phyloP scores from a whole-genome alignment of 1,284 basidiomycete genomes.

The Ustilago trichophora region DNA sequence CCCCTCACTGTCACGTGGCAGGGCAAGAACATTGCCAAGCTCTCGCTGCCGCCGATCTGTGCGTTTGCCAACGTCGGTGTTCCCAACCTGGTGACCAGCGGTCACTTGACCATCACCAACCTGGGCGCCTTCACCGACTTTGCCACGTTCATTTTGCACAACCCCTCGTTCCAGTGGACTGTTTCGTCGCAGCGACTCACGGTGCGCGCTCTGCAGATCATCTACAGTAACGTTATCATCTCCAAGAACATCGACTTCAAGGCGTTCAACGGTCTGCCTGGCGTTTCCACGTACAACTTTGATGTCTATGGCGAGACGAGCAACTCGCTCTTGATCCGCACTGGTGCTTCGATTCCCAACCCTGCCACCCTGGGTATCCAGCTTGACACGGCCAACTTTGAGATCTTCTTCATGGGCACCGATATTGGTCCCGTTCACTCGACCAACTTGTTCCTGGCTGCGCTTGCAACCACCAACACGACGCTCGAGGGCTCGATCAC shows the following conservation, averaged over 20 bases:
- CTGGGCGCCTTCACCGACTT: slow-evolving; percentile 73
- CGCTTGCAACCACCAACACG: slow-evolving; percentile 70
- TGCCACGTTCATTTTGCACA: slow-evolving; percentile 75
- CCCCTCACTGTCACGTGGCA: slow-evolving; percentile 74
- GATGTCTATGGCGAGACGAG: slow-evolving; percentile 71
- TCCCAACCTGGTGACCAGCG: slow-evolving; percentile 72
- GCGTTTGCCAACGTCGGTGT: slow-evolving; percentile 76
- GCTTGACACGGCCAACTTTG: slow-evolving; percentile 76
- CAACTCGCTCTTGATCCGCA: slow-evolving; percentile 77
- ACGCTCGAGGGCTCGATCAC: slow-evolving; percentile 75
- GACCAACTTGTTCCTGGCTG: slow-evolving; percentile 71
- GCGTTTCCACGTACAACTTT: slow-evolving; percentile 75
- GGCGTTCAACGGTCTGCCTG: slow-evolving; percentile 76
- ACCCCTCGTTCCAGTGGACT: slow-evolving; percentile 76
- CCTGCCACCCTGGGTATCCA: slow-evolving; percentile 77
- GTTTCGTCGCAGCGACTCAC: slow-evolving; percentile 75
- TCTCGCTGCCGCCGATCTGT: slow-evolving; percentile 76
- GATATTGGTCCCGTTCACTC: slow-evolving; percentile 69
- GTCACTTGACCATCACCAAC: slow-evolving; percentile 64
- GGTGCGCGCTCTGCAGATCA: slow-evolving; percentile 75
- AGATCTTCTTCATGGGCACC: slow-evolving; percentile 68
- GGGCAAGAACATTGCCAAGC: slow-evolving; percentile 75
- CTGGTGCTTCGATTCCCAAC: slow-evolving; percentile 76
- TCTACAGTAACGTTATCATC: slow-evolving; percentile 75
- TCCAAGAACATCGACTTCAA: slow-evolving; percentile 75